Base-by-base conservation (phyloP, 179 eudicot genomes). In the Nepenthes alata region DNA sequence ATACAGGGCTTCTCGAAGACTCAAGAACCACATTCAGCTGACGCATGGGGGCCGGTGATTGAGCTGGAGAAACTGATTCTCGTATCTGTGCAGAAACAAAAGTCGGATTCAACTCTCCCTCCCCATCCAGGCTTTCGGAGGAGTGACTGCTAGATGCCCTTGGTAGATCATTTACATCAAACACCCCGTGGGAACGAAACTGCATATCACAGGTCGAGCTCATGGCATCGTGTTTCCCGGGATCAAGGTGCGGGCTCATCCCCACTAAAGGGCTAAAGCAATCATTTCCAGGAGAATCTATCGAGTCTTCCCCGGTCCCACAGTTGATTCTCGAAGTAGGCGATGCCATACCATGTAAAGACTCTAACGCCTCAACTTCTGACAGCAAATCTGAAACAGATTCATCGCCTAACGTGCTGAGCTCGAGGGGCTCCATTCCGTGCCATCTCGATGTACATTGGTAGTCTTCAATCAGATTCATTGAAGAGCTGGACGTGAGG, bases 291-390 rank as follows among this genome's bases (percentile, higher is more conserved):
- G 83, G 78, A 59, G 81, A 80, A 54, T 70, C 73, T 36, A 88
- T 72, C 61, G 83, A 73, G 59, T 80, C 91, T 38, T 81, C 81
- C 12, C 75, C 85, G 58, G 77, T 83, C 25, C 25, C 25, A 41
- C 45, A 41, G 57, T 75, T 77, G 80, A 85, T 81, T 65, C 65
- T 76, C 34, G 88, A 80, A 53, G 84, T 78, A 47, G 90, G 96
- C 57, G 90, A 83, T 52, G 81, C 69, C 67, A 83, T 71, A 53
- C 77, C 83, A 62, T 82, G 68, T 52, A 80, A 77, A 52, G 95
- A 83, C 71, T 90, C 97, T 93, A 90, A 85, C 34, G 97, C 97
- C 73, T 90, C 95, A 6, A 87, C 95, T 77, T 90, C 95, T n/a
- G 97, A 91, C 69, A 90, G 60, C 48, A 90, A 63, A 77, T 87